Conservation (phyloP, 768 basidiomycete genomes). For the Agaricus sinodeliciosus region DNA sequence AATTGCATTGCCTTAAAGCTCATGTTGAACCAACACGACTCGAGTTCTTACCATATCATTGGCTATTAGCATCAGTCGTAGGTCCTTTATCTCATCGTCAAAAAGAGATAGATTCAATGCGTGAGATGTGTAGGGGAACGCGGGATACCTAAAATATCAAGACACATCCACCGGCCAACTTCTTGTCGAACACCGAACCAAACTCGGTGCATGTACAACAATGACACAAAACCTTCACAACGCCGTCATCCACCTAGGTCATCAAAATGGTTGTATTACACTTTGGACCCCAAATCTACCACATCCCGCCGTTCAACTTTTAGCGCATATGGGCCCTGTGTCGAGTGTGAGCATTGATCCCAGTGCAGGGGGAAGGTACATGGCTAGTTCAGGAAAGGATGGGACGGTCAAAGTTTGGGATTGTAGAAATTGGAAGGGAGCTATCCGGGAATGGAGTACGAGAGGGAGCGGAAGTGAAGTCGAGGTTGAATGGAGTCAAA, state of each 20-base stretch:
- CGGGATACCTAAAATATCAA: slow-evolving; percentile 93
- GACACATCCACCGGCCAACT: slow-evolving; percentile 92
- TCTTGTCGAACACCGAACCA: slow-evolving; percentile 83
- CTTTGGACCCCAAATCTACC: slow-evolving; percentile 95
- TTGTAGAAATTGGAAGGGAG: slow-evolving; percentile 90
- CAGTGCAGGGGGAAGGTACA: slow-evolving; percentile 79
- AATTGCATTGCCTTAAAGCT: slow-evolving; percentile 76
- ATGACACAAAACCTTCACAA: slow-evolving; percentile 92
- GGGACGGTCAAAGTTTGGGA: slow-evolving; percentile 95
- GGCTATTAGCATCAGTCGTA: slow-evolving; percentile 82
- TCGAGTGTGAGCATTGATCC: slow-evolving; percentile 74
- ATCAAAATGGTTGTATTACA: slow-evolving; percentile 92
- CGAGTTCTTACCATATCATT: slow-evolving; percentile 94
- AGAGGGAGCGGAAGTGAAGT: slow-evolving; percentile 51
- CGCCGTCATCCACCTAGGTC: slow-evolving; percentile 91
- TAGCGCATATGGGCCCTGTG: slow-evolving; percentile 88
- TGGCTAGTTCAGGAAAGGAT: slow-evolving; percentile 87
- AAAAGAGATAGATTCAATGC: background rate
- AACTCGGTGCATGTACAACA: slow-evolving; percentile 75
- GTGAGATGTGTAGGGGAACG: slow-evolving; percentile 51
- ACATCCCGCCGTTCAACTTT: slow-evolving; percentile 74
- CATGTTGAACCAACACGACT: slow-evolving; percentile 88
- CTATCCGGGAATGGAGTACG: slow-evolving; percentile 69
- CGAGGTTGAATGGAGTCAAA: slow-evolving; percentile 80
- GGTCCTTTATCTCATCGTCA: slow-evolving; percentile 20